Percentiles rank a stretch among this genome's conserved stretches.
Conservation (phyloP, 495 filamentous ascomycete genomes). For the Aspergillus steynii region DNA sequence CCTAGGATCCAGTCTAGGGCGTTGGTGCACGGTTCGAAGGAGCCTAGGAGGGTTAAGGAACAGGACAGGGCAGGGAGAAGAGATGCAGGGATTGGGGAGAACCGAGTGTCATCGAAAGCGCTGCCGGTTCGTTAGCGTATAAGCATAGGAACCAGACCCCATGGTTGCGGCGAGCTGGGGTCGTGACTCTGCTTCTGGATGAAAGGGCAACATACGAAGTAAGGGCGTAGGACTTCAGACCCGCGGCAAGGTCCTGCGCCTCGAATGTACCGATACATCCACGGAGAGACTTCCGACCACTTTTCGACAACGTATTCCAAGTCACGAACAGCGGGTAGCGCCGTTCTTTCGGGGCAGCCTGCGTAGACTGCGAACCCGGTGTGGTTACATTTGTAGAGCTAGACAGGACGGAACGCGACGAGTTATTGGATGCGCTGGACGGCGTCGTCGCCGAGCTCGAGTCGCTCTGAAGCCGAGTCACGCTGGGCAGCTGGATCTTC, state of each 20-base stretch:
- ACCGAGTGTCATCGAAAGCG: conserved; percentile 85
- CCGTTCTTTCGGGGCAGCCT: conserved; percentile 24
- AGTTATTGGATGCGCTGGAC: conserved; percentile 44
- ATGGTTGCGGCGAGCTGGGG: neutral
- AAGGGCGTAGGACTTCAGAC: conserved; percentile 78
- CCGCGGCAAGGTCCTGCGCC: conserved; percentile 66
- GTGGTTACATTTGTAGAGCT: conserved; percentile 48
- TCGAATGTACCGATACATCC: conserved; percentile 98
- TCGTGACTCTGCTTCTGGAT: neutral
- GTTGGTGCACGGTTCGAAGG: conserved; percentile 70
- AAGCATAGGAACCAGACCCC: neutral
- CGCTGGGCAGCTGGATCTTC: conserved; percentile 31
- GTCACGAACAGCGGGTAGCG: conserved; percentile 84
- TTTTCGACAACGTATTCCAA: conserved; percentile 76
- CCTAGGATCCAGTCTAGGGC: conserved; percentile 86
- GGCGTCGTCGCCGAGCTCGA: conserved; percentile 48
- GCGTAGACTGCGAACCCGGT: conserved; percentile 39
- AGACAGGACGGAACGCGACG: conserved; percentile 40
- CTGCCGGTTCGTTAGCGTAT: conserved; percentile 36
- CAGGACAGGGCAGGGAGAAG: conserved; percentile 71
- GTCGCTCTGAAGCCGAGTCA: conserved; percentile 39
- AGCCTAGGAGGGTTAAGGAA: conserved; percentile 71
- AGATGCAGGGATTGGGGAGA: conserved; percentile 65
- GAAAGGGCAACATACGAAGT: conserved; percentile 62
- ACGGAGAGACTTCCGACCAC: conserved; percentile 67